phyloP scores from a whole-genome alignment of 2,329 filamentous ascomycete genomes.

The Scedosporium minutisporum region DNA sequence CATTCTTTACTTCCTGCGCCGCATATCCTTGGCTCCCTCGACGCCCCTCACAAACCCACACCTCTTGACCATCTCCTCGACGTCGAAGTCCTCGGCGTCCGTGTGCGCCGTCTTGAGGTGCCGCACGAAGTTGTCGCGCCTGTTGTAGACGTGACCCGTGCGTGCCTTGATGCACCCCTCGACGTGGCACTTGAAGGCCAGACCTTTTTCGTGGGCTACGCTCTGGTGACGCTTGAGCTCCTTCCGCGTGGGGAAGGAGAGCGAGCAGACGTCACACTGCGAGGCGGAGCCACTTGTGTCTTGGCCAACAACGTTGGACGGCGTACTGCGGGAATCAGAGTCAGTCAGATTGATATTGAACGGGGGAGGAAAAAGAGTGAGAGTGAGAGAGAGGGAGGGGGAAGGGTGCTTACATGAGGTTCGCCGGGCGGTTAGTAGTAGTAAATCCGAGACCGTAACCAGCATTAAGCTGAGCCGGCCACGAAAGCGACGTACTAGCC shows the following conservation, averaged over 20 bases:
- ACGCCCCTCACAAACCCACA: neutral
- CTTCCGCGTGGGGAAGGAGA: conserved; percentile 16
- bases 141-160: conserved; percentile 17
- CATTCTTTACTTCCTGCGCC: neutral
- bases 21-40: neutral
- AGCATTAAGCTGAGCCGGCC: neutral
- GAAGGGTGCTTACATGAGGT: neutral
- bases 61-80: neutral
- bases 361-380: neutral
- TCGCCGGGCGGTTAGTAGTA: neutral
- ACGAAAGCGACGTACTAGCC: neutral
- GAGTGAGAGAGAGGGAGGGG: neutral
- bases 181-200: conserved; percentile 15
- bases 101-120: conserved; percentile 16
- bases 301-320: neutral
- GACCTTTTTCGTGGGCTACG: conserved; percentile 9
- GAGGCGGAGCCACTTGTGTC: neutral
- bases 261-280: conserved; percentile 9
- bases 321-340: neutral
- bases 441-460: conserved; percentile 1
- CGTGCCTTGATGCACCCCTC: conserved; percentile 16
- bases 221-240: conserved; percentile 17
- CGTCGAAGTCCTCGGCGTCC: conserved; percentile 2
- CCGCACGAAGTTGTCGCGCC: conserved; percentile 17
- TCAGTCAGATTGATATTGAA: neutral